Evolutionary conservation across 2,329 filamentous ascomycete genomes (phyloP).

Genomic region (Purpureocillium takamizusanense): DNA sequence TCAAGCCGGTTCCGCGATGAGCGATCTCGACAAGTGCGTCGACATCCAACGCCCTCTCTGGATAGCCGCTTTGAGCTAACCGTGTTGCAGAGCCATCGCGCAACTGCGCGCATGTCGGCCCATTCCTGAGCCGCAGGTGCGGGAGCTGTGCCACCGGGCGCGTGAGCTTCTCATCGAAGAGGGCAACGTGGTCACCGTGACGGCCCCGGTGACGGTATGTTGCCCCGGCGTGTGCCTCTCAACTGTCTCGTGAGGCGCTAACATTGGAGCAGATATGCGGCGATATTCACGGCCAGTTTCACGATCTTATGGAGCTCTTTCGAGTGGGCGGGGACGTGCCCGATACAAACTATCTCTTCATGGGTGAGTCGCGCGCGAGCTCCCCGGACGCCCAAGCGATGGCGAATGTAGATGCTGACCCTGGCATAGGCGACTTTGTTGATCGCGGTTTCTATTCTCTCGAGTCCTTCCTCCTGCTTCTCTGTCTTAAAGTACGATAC

Average conservation of each 20-base stretch:
- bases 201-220: conserved; percentile 82
- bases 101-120: conserved; percentile 92
- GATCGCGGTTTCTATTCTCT: conserved; percentile 97
- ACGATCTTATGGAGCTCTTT: conserved; percentile 95
- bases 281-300: conserved; percentile 94
- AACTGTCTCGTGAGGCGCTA: not conserved
- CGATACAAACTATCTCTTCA: conserved; percentile 94
- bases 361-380: conserved; percentile 50
- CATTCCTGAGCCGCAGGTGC: conserved; percentile 90
- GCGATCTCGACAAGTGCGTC: conserved; percentile 81
- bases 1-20: conserved; percentile 48
- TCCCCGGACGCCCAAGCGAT: no score
- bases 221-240: not conserved
- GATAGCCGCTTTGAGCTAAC: conserved; percentile 3
- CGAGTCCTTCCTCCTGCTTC: conserved; percentile 88
- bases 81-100: conserved; percentile 66
- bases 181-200: conserved; percentile 91
- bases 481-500: conserved; percentile 95
- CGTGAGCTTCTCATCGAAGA: conserved; percentile 94
- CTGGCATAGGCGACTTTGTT: conserved; percentile 72
- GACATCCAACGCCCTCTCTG: not conserved
- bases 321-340: conserved; percentile 87
- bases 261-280: conserved; percentile 66
- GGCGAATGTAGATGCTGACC: no score
- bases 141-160: conserved; percentile 95